phyloP scores from a whole-genome alignment of 2,329 filamentous ascomycete genomes.

The Xylaria sp. region DNA sequence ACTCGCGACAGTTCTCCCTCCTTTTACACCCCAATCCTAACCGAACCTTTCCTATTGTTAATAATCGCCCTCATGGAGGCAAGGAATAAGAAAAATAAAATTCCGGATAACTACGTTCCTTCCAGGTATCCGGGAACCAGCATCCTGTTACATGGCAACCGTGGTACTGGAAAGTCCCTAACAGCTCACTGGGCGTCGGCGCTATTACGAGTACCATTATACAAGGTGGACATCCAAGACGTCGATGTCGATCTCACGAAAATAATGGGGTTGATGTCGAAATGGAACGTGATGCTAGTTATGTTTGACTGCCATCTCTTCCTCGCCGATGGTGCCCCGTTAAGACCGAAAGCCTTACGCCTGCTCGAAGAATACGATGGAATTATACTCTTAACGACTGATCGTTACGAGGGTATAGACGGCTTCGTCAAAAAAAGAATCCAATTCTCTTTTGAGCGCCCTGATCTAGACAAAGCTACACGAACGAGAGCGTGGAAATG shows the following conservation, averaged over 20 bases:
- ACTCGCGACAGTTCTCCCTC: constrained; percentile 51
- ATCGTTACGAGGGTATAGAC: constrained; percentile 53
- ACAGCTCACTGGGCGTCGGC: constrained; percentile 57
- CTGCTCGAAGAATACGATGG: constrained; percentile 52
- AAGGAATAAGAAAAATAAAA: constrained; percentile 45
- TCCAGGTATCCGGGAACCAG: constrained; percentile 53
- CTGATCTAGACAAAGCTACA: constrained; percentile 45
- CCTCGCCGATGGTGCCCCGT: constrained; percentile 45
- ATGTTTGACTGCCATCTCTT: constrained; percentile 59
- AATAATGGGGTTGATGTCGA: constrained; percentile 52
- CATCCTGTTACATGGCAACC: constrained; percentile 53
- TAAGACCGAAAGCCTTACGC: constrained; percentile 21
- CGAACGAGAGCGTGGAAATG: constrained; percentile 53
- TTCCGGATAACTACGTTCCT: constrained; percentile 52
- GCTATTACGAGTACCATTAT: constrained; percentile 53
- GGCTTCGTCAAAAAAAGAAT: constrained; percentile 53
- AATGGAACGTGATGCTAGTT: constrained; percentile 58
- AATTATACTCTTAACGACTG: constrained; percentile 54
- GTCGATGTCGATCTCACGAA: constrained; percentile 52
- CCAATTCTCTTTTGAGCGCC: constrained; percentile 50
- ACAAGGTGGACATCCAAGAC: constrained; percentile 54
- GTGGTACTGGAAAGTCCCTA: constrained; percentile 55
- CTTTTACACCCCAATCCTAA: constrained; percentile 45
- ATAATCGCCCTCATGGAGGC: constrained; percentile 53
- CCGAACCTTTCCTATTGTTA: no score